Evolutionary conservation across 75 land plant genomes (phyloP).

Genomic region (Sequoiadendron giganteum): DNA sequence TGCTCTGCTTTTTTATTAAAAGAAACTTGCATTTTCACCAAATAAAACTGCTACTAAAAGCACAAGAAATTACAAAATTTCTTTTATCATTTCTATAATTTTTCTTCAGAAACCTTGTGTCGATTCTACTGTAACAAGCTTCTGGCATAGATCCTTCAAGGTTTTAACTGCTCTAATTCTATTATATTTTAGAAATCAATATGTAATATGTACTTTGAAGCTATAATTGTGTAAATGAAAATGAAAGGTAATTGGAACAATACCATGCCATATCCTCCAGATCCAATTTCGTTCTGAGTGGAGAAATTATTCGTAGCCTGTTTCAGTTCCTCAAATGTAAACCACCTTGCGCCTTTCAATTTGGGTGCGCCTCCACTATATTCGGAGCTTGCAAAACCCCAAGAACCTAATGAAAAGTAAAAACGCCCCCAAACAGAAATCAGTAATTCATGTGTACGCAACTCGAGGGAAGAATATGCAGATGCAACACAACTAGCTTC

Average conservation of each 20-base stretch:
- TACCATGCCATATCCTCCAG: conserved; percentile 83
- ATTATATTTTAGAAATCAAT: background rate
- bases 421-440: background rate
- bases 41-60: background rate
- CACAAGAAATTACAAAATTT: no score
- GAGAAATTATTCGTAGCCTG: conserved; percentile 65
- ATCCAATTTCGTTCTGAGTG: conserved; percentile 50
- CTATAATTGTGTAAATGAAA: background rate
- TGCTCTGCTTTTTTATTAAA: no score
- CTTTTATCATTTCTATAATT: no score
- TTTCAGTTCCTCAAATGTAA: conserved; percentile 57
- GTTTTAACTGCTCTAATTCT: background rate
- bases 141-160: background rate
- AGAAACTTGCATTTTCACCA: background rate
- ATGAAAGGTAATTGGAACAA: background rate
- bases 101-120: background rate
- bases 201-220: background rate
- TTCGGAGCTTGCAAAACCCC: conserved; percentile 32
- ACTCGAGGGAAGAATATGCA: no score
- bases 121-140: background rate
- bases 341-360: conserved; percentile 55
- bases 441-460: background rate
- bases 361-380: conserved; percentile 45
- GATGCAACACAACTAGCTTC: background rate
- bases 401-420: conserved; percentile 36